A percentile compares a stretch with the other conserved stretches of the same genome.
phyloP scores from a whole-genome alignment of 2,329 filamentous ascomycete genomes.

The Emericellopsis atlantica region DNA sequence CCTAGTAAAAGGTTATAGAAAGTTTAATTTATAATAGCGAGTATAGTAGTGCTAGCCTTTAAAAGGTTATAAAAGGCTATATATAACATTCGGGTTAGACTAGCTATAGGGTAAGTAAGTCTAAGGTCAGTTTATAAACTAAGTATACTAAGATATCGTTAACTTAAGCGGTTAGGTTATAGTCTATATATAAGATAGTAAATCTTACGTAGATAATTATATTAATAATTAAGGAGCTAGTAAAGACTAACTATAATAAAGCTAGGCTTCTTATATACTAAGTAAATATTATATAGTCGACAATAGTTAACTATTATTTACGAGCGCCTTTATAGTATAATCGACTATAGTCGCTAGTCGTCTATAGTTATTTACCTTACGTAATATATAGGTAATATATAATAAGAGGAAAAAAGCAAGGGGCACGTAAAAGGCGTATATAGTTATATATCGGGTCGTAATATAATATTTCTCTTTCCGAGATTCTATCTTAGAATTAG shows the following conservation, averaged over 20 bases:
- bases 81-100: background rate
- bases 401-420: background rate
- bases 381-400: constrained; percentile 1
- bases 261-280: too few species aligned
- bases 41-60: too few species aligned
- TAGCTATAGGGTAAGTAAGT: background rate
- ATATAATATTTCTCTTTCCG: background rate
- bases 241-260: too few species aligned
- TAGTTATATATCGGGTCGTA: constrained; percentile 1
- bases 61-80: background rate
- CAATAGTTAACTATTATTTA: background rate
- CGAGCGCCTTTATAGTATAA: background rate
- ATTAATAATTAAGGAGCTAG: too few species aligned
- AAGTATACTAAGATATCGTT: background rate
- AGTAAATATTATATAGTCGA: too few species aligned
- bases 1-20: too few species aligned
- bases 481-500: constrained; percentile 1
- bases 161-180: background rate
- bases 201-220: too few species aligned
- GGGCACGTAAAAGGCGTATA: background rate
- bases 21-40: too few species aligned
- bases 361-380: background rate
- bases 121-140: constrained; percentile 1
- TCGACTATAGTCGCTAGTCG: background rate
- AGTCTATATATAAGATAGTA: too few species aligned